Percentiles rank a stretch among this genome's conserved stretches.
These are phyloP conservation scores for Trichocladium uniseriatum DNA, from an alignment of 495 filamentous ascomycete genomes.

Conservation along the genomic window DNA sequence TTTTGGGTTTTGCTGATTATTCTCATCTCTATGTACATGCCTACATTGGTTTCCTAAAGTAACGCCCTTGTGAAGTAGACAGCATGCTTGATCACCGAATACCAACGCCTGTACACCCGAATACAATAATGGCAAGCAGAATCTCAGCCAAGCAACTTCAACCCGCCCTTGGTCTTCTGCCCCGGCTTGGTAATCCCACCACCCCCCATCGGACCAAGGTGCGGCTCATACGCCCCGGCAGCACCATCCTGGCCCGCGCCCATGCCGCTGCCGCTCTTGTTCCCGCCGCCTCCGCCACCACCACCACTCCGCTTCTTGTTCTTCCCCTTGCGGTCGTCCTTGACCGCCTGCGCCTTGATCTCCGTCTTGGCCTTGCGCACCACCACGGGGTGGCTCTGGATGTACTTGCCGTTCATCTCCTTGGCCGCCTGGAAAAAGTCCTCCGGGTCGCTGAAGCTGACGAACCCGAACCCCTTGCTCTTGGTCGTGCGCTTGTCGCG, in stretches of 20 bases:
- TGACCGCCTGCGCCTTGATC: constrained; percentile 56
- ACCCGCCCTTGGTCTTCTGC: constrained; percentile 67
- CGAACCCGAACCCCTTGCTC: constrained; percentile 91
- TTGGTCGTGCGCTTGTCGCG: constrained; percentile 93
- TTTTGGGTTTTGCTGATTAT: neutral
- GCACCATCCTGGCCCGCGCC: constrained; percentile 19
- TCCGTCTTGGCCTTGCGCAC: constrained; percentile 84
- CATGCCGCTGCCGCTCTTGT: constrained; percentile 27
- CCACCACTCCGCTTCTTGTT: constrained; percentile 19
- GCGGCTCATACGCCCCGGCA: constrained; percentile 32
- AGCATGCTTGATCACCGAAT: too few species aligned
- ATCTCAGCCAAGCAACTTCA: constrained; percentile 69
- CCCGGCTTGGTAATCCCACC: constrained; percentile 70
- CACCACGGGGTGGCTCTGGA: constrained; percentile 87
- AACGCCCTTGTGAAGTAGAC: too few species aligned
- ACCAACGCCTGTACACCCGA: too few species aligned
- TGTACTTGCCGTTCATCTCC: constrained; percentile 99
- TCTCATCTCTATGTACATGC: neutral
- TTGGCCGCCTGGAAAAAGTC: constrained; percentile 90
- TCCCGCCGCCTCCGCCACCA: constrained; percentile 16
- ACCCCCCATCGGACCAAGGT: constrained; percentile 40
- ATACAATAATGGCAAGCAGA: too few species aligned
- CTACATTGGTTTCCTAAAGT: neutral
- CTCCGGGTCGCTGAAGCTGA: constrained; percentile 89
- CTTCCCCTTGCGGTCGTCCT: constrained; percentile 33